Base-by-base conservation (phyloP, 768 basidiomycete species). In the Collybia sp. region DNA sequence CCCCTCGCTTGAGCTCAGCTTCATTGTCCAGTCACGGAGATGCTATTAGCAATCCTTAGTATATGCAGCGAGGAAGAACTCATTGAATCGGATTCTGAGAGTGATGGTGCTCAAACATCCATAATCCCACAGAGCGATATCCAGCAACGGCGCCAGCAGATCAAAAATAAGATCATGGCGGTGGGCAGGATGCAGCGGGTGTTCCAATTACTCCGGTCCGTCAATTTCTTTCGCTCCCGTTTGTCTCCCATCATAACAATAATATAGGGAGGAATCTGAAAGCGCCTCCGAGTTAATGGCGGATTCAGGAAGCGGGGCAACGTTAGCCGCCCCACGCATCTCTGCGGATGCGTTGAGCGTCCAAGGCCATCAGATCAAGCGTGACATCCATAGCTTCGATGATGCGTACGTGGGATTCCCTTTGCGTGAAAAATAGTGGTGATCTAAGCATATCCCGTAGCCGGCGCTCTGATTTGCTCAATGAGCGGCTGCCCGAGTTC, bases 21-120 rank as follows among this genome's bases (percentile, higher is more conserved):
- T 6, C 44, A 19, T 11, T 42, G 13, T 49, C 2, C 50, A 97
- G 95, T 99, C 59, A 89, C 93, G 45, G 95, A 99, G 61, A 98
- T 98, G 95, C 71, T 98, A 30, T 83, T 98, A 35, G 93, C 94
- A 4, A 88, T 99, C 49, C 72, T 99, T 30, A 85, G 89, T 56
- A 88, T 93, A 48, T 99, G 96, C 67, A 88, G 85, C 51, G 82
- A 90, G 57, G 94, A 97, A 60, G 96, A 98, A 61, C 77, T 98
- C 17, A 81, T 80, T 52, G 85, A 84, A 40, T 52, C 65, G 6
- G 75, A 73, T 32, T 59, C 60, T 5, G 73, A 70, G 9, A 63
- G 63, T 37, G 76, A 63, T 5, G 63, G 63, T 32, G 68, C 71
- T 17, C 47, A 54, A 6, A 66, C 70, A 15, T 32, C 63, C 20